phyloP scores from a whole-genome alignment of 2,329 filamentous ascomycete species.

The Berkeleyomyces basicola region DNA sequence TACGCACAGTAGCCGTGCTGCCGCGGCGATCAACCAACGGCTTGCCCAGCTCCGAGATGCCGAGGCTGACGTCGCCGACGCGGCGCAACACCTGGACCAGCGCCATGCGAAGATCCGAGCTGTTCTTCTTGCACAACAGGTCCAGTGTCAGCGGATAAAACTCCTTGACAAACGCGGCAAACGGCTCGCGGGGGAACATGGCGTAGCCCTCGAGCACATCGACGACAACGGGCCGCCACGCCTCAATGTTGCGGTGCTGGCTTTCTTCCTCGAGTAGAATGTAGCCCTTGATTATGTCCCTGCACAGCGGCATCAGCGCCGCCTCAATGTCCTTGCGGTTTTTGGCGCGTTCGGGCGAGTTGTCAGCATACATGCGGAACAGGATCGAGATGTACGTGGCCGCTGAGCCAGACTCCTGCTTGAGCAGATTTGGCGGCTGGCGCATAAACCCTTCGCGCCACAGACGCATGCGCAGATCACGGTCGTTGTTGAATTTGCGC shows the following conservation, averaged over 20 bases:
- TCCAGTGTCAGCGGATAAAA: slow-evolving; percentile 84
- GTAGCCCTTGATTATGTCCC: slow-evolving; percentile 81
- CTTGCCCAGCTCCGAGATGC: slow-evolving; percentile 29
- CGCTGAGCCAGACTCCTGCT: slow-evolving; percentile 86
- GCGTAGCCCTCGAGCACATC: slow-evolving; percentile 90
- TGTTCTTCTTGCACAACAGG: slow-evolving; percentile 66
- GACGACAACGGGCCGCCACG: slow-evolving; percentile 93
- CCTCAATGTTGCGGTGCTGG: slow-evolving; percentile 90
- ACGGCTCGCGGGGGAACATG: slow-evolving; percentile 64
- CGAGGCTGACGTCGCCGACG: slow-evolving; percentile 61
- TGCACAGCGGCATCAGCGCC: slow-evolving; percentile 84
- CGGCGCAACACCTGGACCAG: slow-evolving; percentile 63
- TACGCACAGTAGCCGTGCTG: slow-evolving; percentile 16
- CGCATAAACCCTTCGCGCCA: slow-evolving; percentile 99
- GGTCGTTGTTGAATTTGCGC: slow-evolving; percentile 93
- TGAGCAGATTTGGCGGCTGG: slow-evolving; percentile 90
- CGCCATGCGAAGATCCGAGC: slow-evolving; percentile 57
- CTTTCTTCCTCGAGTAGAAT: slow-evolving; percentile 82
- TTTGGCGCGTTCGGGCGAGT: slow-evolving; percentile 62
- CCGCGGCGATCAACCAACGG: slow-evolving; percentile 24
- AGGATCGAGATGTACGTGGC: slow-evolving; percentile 92
- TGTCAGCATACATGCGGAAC: slow-evolving; percentile 93
- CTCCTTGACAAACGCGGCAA: slow-evolving; percentile 58
- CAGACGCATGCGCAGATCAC: slow-evolving; percentile 80
- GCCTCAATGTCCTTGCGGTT: slow-evolving; percentile 73